Evolutionary conservation across 2,329 filamentous ascomycete genomes (phyloP).

Genomic region (Curvularia spicifera): DNA sequence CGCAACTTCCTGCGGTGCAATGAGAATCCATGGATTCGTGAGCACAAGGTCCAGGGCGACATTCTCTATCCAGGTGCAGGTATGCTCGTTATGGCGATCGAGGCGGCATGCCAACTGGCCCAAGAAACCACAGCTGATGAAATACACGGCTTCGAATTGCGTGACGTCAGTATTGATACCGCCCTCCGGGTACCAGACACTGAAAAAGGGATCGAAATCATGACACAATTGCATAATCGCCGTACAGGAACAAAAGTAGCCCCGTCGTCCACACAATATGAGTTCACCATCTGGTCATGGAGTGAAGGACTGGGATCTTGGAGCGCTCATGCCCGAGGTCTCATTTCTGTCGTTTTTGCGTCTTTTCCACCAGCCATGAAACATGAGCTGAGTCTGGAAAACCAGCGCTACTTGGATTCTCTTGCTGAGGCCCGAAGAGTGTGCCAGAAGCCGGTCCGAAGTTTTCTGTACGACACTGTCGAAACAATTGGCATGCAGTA

Average conservation of each 20-base stretch:
- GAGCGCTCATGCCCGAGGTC: constrained; percentile 11
- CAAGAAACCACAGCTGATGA: constrained; percentile 8
- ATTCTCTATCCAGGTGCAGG: constrained; percentile 55
- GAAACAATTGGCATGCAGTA: constrained; percentile 14
- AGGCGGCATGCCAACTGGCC: constrained; percentile 14
- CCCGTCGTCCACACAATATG: constrained; percentile 13
- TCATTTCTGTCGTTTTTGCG: constrained; percentile 6
- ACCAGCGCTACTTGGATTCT: constrained; percentile 6
- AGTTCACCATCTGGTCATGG: constrained; percentile 13
- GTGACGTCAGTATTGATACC: constrained; percentile 11
- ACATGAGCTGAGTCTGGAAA: constrained; percentile 3
- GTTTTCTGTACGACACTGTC: constrained; percentile 15
- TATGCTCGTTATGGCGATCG: constrained; percentile 51
- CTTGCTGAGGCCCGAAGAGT: not conserved
- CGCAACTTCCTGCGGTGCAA: constrained; percentile 16
- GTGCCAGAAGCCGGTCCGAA: constrained; percentile 11
- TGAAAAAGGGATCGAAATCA: constrained; percentile 14
- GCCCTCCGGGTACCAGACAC: constrained; percentile 13
- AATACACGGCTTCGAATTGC: constrained; percentile 7
- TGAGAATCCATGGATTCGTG: constrained; percentile 22
- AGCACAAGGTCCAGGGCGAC: constrained; percentile 27
- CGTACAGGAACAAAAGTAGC: constrained; percentile 11
- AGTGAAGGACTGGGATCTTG: constrained; percentile 11
- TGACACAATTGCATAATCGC: constrained; percentile 15
- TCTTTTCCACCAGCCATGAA: constrained; percentile 10